Percentiles rank a stretch among this genome's conserved stretches.
phyloP scores from a whole-genome alignment of 345 rosid species.

The Populus alba region DNA sequence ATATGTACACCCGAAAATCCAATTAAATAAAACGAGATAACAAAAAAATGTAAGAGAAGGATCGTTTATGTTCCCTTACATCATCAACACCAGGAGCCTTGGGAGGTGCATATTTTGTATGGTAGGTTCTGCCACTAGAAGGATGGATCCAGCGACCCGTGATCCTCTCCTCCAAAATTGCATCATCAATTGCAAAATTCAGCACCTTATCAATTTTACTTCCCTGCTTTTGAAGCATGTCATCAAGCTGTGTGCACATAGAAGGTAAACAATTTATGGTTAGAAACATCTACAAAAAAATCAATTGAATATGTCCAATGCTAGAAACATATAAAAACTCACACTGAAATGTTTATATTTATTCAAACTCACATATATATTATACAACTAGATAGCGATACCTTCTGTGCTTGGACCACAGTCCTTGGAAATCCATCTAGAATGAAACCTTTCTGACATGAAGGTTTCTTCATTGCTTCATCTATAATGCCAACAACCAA shows the following conservation, averaged over 20 bases:
- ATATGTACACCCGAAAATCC: neutral
- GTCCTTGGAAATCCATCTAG: constrained; percentile 97
- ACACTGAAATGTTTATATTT: neutral
- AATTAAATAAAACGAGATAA: neutral
- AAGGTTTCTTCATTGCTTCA: constrained; percentile 90
- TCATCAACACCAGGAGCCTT: constrained; percentile 78
- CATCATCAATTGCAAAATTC: constrained; percentile 83
- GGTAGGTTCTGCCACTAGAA: constrained; percentile 91
- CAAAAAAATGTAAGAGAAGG: constrained; percentile 7
- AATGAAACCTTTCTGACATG: constrained; percentile 89
- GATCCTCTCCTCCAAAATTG: constrained; percentile 88
- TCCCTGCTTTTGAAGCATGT: constrained; percentile 86
- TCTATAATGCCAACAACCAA: constrained; percentile 92
- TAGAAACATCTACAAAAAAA: constrained; percentile 2
- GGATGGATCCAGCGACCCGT: constrained; percentile 99
- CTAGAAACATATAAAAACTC: neutral
- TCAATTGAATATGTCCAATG: neutral
- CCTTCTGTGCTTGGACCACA: constrained; percentile 88
- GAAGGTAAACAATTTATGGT: constrained; percentile 8
- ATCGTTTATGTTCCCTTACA: constrained; percentile 45
- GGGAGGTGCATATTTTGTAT: constrained; percentile 82
- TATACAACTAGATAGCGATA: constrained; percentile 5
- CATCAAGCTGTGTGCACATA: constrained; percentile 70
- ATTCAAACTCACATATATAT: neutral
- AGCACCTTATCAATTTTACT: constrained; percentile 73